Percentiles rank a stretch among this genome's conserved stretches.
Conservation (phyloP, 768 basidiomycete species). For the Butyriboletus loyo region DNA sequence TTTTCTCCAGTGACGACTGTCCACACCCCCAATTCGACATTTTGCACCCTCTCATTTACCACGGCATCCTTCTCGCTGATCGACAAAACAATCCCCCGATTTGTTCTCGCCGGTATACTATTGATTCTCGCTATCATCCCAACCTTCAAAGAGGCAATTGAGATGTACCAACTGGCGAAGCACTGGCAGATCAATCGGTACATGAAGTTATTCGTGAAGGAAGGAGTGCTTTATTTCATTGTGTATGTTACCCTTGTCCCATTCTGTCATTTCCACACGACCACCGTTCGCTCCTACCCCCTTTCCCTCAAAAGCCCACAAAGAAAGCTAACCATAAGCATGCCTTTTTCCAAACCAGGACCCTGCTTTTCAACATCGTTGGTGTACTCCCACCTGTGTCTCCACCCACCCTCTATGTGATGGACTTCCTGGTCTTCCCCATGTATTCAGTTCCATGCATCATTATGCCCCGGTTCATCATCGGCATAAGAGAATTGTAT, state of each 20-base stretch:
- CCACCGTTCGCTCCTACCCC: no score
- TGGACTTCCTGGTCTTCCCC: background rate
- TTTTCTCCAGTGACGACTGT: background rate
- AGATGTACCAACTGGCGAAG: conserved; percentile 5
- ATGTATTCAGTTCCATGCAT: no score
- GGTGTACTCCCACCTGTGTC: background rate
- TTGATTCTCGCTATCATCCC: conserved; percentile 1
- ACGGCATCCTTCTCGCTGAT: background rate
- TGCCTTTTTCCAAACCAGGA: background rate
- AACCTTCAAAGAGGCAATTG: background rate
- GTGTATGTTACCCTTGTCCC: conserved; percentile 1
- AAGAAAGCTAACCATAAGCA: background rate
- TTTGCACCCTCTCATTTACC: background rate
- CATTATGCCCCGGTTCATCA: no score
- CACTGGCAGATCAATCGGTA: conserved; percentile 2
- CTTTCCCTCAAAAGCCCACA: background rate
- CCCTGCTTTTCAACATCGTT: conserved; percentile 4
- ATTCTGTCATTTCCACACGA: background rate
- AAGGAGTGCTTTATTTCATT: conserved; percentile 14
- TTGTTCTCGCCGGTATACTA: conserved; percentile 1
- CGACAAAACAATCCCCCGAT: conserved; percentile 7
- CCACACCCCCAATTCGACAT: background rate
- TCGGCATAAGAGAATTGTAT: no score
- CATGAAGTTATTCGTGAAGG: conserved; percentile 5
- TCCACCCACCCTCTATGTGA: background rate